Conservation (phyloP, 345 rosid species). For the Aquilaria yunnanensis region DNA sequence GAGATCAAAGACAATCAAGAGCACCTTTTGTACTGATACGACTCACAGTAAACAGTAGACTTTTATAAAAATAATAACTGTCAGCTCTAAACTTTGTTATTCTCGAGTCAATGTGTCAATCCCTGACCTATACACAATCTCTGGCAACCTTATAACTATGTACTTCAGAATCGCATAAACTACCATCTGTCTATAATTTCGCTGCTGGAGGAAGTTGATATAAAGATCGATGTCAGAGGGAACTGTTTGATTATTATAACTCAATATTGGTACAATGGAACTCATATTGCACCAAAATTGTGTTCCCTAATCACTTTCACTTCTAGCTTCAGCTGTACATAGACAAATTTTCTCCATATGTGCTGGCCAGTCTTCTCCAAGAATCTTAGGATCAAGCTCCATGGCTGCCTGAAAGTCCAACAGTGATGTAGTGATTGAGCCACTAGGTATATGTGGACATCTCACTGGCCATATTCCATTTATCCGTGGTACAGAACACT, state of each 20-base stretch:
- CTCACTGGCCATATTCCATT: constrained; percentile 19
- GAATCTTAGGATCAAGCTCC: constrained; percentile 47
- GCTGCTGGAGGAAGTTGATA: constrained; percentile 1
- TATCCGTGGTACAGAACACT: constrained; percentile 4
- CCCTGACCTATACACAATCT: too few species aligned
- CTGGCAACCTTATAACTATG: too few species aligned
- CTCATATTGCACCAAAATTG: neutral
- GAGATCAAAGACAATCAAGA: too few species aligned
- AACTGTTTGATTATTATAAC: constrained; percentile 8
- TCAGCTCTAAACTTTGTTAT: too few species aligned
- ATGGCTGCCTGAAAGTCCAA: constrained; percentile 57
- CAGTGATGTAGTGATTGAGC: constrained; percentile 29
- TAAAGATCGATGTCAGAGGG: constrained; percentile 18
- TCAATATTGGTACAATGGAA: neutral
- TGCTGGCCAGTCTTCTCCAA: constrained; percentile 53
- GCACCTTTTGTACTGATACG: too few species aligned
- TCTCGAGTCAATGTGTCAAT: too few species aligned
- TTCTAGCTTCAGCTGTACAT: constrained; percentile 26
- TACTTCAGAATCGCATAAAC: too few species aligned
- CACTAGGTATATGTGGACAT: constrained; percentile 11
- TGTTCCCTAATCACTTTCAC: constrained; percentile 1
- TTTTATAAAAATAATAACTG: too few species aligned
- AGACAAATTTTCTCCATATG: constrained; percentile 46
- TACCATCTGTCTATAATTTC: too few species aligned
- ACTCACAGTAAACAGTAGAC: too few species aligned